Base-by-base conservation (phyloP, 139 green algal species). In the Tetradesmus obliquus region DNA sequence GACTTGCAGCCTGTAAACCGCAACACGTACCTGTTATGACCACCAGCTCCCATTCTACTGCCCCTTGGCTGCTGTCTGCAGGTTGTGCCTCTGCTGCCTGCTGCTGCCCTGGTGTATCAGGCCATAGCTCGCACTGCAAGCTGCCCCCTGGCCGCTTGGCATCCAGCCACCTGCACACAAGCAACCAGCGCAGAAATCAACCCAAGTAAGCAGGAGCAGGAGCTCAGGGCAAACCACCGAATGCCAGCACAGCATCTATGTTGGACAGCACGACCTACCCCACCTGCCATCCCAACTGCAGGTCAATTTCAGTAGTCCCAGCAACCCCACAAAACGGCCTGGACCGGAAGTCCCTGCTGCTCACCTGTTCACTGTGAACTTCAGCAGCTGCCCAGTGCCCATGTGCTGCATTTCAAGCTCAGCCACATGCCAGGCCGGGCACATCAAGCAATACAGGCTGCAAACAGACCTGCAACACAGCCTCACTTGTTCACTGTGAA, bases 361-460 rank as follows among this genome's bases (percentile, higher is more conserved):
- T 13, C 57, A 66, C 57, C 57, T 7, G 8, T 66, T 9, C 57
- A 66, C 57, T 66, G 57, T 66, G 57, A 13, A 71, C 60, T 4
- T 20, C 62, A 93, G 92, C 51, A 80, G 57, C 84, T 95, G 93
- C 15, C 95, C 94, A 0, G 92, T 96, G 66, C 85, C 74, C 51
- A 95, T 76, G 91, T 97, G 95, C 66, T 95, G 92, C 62, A 98
- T 95, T 69, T 96, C 93, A 82, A 97, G 93, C 51, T 87, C 54
- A 19, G 88, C 81, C 82, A 97, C 88, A 81, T 96, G 93, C 96
- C 96, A 98, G 15, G 85, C 95, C 5, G 95, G 89, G 15, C 94
- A 93, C 13, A 95, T 45, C 32, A 45, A 45, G 32, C 32, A 45
- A 45, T 45, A 45, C 32, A 45, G 32, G 32, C 32, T 45, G 32